phyloP scores from a whole-genome alignment of 768 basidiomycete species.

The Kwoniella bestiolae region DNA sequence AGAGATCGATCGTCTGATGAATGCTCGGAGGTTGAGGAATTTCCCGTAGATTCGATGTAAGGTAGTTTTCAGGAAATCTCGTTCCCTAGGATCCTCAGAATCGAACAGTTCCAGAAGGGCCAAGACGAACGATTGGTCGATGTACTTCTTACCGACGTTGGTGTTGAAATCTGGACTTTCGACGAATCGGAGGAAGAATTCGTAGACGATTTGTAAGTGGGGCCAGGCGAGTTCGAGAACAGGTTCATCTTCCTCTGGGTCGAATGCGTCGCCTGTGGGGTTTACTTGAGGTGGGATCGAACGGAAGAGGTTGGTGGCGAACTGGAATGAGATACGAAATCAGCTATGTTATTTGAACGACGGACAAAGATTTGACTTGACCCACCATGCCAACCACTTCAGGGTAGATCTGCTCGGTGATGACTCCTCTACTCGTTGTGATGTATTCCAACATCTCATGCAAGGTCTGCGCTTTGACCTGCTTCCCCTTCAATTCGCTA shows the following conservation, averaged over 20 bases:
- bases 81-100: slow-evolving; percentile 96
- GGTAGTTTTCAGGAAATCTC: slow-evolving; percentile 98
- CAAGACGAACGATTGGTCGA: slow-evolving; percentile 91
- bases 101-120: slow-evolving; percentile 95
- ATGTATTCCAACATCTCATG: slow-evolving; percentile 99
- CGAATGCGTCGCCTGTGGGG: slow-evolving; percentile 96
- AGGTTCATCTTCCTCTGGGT: slow-evolving; percentile 99
- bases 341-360: too few species aligned
- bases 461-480: slow-evolving; percentile 95
- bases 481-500: slow-evolving; percentile 93
- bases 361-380: too few species aligned
- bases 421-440: slow-evolving; percentile 91
- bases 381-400: slow-evolving; percentile 97
- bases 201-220: slow-evolving; percentile 98
- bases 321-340: slow-evolving; percentile 62
- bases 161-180: slow-evolving; percentile 98
- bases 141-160: slow-evolving; percentile 94
- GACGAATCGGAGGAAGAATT: slow-evolving; percentile 98
- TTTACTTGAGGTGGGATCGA: slow-evolving; percentile 99
- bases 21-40: slow-evolving; percentile 97
- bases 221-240: slow-evolving; percentile 99
- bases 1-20: slow-evolving; percentile 98
- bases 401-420: slow-evolving; percentile 96
- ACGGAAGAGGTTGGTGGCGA: slow-evolving; percentile 96
- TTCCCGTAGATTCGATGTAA: slow-evolving; percentile 99